A percentile compares a stretch with the other conserved stretches of the same genome.
Conservation (phyloP, 495 filamentous ascomycete genomes). For the Stereocaulon alpinum region DNA sequence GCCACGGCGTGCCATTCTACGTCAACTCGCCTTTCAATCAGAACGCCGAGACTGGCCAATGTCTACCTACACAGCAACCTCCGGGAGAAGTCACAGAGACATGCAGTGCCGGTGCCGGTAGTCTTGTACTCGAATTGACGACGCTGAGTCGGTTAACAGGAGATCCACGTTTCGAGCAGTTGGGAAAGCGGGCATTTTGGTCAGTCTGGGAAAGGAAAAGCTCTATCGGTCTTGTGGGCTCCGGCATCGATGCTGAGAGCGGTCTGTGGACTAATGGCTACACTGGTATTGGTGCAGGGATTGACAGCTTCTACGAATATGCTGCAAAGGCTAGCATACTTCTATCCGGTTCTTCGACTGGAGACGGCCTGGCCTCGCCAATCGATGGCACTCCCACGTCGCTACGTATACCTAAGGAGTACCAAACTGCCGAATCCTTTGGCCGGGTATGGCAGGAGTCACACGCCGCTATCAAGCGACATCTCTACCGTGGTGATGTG, state of each 20-base stretch:
- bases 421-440: slow-evolving; percentile 68
- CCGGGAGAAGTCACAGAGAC: slow-evolving; percentile 79
- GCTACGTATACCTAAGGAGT: slow-evolving; percentile 32
- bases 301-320: slow-evolving; percentile 98
- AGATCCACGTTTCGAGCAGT: slow-evolving; percentile 72
- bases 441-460: slow-evolving; percentile 77
- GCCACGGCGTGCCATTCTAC: slow-evolving; percentile 86
- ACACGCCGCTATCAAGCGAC: slow-evolving; percentile 74
- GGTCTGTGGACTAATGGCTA: slow-evolving; percentile 83
- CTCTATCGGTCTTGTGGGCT: slow-evolving; percentile 76
- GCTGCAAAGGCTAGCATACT: slow-evolving; percentile 88
- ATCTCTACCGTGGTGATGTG: slow-evolving; percentile 53
- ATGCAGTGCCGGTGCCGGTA: slow-evolving; percentile 91
- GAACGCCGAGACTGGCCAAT: slow-evolving; percentile 32
- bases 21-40: slow-evolving; percentile 61
- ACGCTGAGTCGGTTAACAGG: slow-evolving; percentile 82
- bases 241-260: slow-evolving; percentile 83
- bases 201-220: slow-evolving; percentile 84
- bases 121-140: slow-evolving; percentile 85
- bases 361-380: neutral
- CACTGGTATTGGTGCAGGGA: slow-evolving; percentile 86
- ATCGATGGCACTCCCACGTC: slow-evolving; percentile 27
- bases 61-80: slow-evolving; percentile 27
- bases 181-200: slow-evolving; percentile 89
- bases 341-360: slow-evolving; percentile 47